Evolutionary conservation across 352 stramenopile genomes (phyloP), one percentile per base, ranked within the genome.

Genomic region (Phytopythium sindhum): DNA sequence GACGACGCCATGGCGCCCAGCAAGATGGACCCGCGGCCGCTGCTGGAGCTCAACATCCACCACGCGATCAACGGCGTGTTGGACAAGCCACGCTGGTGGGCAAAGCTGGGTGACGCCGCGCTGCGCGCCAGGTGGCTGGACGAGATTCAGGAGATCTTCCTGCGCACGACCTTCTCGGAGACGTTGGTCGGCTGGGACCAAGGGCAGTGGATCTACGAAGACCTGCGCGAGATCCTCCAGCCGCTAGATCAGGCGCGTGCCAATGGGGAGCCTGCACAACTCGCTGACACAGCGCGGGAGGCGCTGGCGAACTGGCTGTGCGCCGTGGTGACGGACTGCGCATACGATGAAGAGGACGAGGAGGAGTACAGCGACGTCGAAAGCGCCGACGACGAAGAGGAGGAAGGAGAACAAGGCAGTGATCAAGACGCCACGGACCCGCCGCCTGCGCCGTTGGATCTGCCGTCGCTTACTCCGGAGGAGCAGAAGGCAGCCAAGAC

Each of bases 61-160:
- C 60, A 63, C 47, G 73, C 57, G 8, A 69, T 81, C 44, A 65
- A 66, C 50, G 63, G 69, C 35, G 70, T 87, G 47, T 58, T 83
- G 39, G 69, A 72, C 68, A 87, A 84, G 60, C 70, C 35, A 31
- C 45, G 51, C 17, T 84, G 73, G 75, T 84, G 72, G 71, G 23
- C 52, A 56, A 84, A 87, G 68, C 68, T 54, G 57, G 57, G 72
- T 24, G 71, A 75, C 31, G 52, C 37, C 5, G 59, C 68, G 1
- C 51, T 84, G 21, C 59, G 65, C 9, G 28, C 48, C 48, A 71
- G 74, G 60, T 84, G 75, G 75, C 52, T 75, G 52, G 7, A 19
- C 11, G 73, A 84, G 61, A 57, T 84, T 10, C 66, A 77, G 47
- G 31, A 65, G 5, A 48, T 57, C 39, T 35, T 82, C 10, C 37